These are phyloP conservation scores for Thelonectria blattea DNA, from an alignment of 2,329 filamentous ascomycete species.

Conservation along the genomic window DNA sequence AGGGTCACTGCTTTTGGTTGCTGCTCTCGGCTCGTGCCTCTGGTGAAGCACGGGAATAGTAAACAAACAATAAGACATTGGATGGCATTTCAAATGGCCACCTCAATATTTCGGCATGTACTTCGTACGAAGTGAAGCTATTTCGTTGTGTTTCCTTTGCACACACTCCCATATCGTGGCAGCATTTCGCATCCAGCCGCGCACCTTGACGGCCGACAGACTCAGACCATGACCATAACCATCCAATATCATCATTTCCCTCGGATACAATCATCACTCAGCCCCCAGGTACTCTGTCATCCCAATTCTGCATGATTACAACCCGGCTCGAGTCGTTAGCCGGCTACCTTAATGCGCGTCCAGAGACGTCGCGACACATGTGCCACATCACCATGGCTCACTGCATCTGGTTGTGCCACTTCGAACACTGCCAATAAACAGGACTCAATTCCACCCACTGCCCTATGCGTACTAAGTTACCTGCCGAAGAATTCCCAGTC, in stretches of 20 bases:
- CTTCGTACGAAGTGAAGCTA: no score
- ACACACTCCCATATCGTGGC: no score
- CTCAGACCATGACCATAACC: no score
- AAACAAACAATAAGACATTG: constrained; percentile 2
- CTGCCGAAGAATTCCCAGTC: constrained; percentile 9
- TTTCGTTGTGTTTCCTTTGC: no score
- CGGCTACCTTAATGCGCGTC: not conserved
- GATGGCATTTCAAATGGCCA: not conserved
- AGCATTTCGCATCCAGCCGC: no score
- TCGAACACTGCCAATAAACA: not conserved
- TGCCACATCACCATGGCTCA: constrained; percentile 4
- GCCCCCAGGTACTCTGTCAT: constrained; percentile 8
- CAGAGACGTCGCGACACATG: constrained; percentile 21
- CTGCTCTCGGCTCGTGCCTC: constrained; percentile 1
- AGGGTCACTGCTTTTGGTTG: constrained; percentile 3
- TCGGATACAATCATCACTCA: not conserved
- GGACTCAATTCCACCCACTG: not conserved
- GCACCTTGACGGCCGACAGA: no score
- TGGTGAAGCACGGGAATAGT: not conserved
- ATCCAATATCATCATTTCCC: no score
- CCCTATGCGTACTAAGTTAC: not conserved
- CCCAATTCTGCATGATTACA: not conserved
- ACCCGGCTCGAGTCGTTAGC: not conserved
- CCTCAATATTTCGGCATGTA: not conserved
- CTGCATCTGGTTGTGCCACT: constrained; percentile 5